Conservation (phyloP, 2,329 filamentous ascomycete species). For the Cytospora leucostoma region DNA sequence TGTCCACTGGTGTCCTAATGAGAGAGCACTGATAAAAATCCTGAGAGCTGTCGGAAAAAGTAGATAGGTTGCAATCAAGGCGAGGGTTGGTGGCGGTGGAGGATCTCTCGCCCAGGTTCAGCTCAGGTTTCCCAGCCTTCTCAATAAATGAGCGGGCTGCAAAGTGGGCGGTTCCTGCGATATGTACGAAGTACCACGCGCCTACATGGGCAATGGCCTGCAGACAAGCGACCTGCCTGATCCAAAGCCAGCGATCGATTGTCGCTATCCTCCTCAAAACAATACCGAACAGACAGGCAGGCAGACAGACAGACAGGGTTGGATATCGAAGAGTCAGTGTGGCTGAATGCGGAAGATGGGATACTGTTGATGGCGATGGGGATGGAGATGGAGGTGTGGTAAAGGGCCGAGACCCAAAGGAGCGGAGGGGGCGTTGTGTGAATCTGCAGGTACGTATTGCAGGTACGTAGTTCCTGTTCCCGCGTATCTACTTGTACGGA, state of each 20-base stretch:
- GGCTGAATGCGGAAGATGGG: conserved; percentile 1
- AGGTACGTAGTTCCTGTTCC: conserved; percentile 12
- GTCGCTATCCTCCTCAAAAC: neutral
- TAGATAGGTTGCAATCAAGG: conserved; percentile 11
- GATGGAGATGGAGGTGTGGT: neutral
- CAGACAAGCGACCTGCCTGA: conserved; percentile 16
- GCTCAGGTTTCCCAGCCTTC: conserved; percentile 26
- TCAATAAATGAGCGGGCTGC: conserved; percentile 23
- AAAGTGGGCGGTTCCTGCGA: conserved; percentile 21
- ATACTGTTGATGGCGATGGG: neutral
- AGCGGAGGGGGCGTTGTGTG: neutral
- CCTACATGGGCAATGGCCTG: conserved; percentile 22
- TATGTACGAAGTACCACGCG: conserved; percentile 14
- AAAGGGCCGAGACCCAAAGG: conserved; percentile 6
- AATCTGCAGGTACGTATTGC: conserved; percentile 22
- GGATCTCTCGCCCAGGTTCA: conserved; percentile 23
- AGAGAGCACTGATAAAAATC: conserved; percentile 5
- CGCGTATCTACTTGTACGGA: neutral
- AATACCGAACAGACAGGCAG: neutral
- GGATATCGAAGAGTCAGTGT: conserved; percentile 2
- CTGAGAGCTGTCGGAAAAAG: conserved; percentile 4
- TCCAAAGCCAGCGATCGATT: neutral
- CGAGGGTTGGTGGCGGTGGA: conserved; percentile 19
- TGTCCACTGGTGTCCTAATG: too few relatives aligned
- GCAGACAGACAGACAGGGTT: neutral